Conservation (phyloP, 202 grass and related monocot genomes). For the Bolboschoenoplectus hybrid region DNA sequence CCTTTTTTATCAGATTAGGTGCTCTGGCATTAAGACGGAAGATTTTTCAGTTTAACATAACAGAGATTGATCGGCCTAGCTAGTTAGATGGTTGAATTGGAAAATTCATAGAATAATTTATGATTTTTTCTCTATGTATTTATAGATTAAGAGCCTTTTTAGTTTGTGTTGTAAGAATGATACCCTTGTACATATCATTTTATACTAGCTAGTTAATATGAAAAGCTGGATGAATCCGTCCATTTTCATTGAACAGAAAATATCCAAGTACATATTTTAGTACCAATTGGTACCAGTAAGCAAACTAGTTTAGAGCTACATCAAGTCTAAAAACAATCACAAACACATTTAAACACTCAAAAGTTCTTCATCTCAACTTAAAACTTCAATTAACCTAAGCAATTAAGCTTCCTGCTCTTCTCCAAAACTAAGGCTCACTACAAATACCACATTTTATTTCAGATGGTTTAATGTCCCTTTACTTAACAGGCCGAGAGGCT, state of each 20-base stretch:
- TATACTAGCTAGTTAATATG: conserved; percentile 23
- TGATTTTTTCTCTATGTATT: neutral
- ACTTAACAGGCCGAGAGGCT: neutral
- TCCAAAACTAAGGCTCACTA: too few species aligned
- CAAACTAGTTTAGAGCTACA: neutral
- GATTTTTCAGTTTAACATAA: conserved; percentile 10
- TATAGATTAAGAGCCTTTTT: conserved; percentile 34
- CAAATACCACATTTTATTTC: too few species aligned
- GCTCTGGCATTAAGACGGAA: neutral
- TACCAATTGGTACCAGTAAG: neutral
- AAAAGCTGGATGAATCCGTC: neutral
- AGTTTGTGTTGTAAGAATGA: conserved; percentile 13
- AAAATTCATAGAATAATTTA: conserved; percentile 5
- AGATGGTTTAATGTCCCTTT: neutral
- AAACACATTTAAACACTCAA: too few species aligned
- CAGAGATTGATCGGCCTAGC: conserved; percentile 4
- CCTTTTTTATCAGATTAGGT: conserved; percentile 18
- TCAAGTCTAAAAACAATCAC: neutral
- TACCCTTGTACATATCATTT: conserved; percentile 17
- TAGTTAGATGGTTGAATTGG: conserved; percentile 30
- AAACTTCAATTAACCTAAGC: too few species aligned
- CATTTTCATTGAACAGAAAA: neutral
- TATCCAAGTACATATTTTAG: neutral
- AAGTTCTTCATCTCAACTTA: too few species aligned
- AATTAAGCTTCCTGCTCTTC: too few species aligned